phyloP scores from a whole-genome alignment of 2,329 filamentous ascomycete genomes.

The Aspergillus pseudoglaucus region DNA sequence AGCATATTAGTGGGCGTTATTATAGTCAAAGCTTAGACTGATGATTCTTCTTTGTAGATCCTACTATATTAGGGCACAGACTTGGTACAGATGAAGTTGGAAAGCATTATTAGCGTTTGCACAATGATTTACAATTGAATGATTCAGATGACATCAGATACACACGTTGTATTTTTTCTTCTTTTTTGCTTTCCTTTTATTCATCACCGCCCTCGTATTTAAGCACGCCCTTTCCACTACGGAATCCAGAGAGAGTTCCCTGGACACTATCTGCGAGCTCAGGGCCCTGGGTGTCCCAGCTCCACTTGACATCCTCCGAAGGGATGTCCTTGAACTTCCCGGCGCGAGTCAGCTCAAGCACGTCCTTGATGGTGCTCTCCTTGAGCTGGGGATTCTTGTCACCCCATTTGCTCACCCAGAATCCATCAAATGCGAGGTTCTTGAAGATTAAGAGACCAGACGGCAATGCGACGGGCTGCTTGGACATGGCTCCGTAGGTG shows the following conservation, averaged over 20 bases:
- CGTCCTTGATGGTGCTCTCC: constrained; percentile 73
- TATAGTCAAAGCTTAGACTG: neutral
- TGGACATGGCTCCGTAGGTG: constrained; percentile 93
- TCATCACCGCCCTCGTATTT: constrained; percentile 56
- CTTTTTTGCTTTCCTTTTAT: constrained; percentile 35
- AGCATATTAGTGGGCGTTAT: neutral
- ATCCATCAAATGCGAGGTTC: constrained; percentile 79
- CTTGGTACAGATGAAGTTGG: neutral
- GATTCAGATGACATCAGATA: neutral
- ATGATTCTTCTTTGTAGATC: neutral
- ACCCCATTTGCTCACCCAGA: constrained; percentile 92
- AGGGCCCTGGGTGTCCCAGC: constrained; percentile 67
- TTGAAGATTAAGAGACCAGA: constrained; percentile 89
- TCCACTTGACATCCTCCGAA: constrained; percentile 75
- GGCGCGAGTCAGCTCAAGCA: constrained; percentile 66
- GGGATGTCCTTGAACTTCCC: constrained; percentile 80
- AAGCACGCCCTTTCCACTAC: constrained; percentile 84
- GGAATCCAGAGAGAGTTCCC: constrained; percentile 75
- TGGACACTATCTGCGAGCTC: constrained; percentile 68
- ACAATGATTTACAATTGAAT: neutral
- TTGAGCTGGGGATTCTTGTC: constrained; percentile 67
- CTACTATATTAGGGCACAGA: neutral
- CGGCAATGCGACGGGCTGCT: constrained; percentile 74
- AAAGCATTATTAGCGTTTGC: neutral
- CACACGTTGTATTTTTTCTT: constrained; percentile 4